Evolutionary conservation across 1,284 basidiomycete species (phyloP), one percentile per base, ranked within the genome.

Genomic region (Hymenochaete sp.): DNA sequence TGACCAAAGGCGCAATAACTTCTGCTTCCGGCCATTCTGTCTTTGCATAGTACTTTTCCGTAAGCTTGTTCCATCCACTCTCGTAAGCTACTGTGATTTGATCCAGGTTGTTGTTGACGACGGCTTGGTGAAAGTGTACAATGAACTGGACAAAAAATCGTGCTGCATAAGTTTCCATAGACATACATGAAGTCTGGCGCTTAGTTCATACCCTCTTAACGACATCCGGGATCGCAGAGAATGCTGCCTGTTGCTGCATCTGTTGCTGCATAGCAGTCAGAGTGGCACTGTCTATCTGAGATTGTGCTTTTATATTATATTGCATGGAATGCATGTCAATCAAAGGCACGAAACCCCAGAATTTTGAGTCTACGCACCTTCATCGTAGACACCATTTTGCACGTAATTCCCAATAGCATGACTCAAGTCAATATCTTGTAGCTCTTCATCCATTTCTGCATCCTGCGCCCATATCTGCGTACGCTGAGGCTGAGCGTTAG

Each of bases 11-110:
- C 6, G 92, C 86, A 57, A 98, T 92, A 50, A 91, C 71, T 68
- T 98, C 95, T 13, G 93, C 92, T 63, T 97, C 93, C 4, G 95
- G 95, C 95, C 95, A 98, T 63, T 98, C 95, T 10, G 82, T 82
- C 62, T 87, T 89, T 9, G 89, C 66, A 62, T 96, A 98, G 71
- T 87, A 93, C 67, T 95, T 93, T 68, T 96, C 88, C 1, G 93
- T 96, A 59, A 93, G 77, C 52, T 89, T 84, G 66, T 93, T 97
- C 93, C 95, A 97, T 21, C 91, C 93, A 51, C 83, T 88, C 67
- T 96, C 93, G 59, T 97, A 97, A 50, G 92, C 90, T 31, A 83
- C 76, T 13, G 84, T 90, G 56, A 96, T 95, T 57, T 93, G 87
- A 1, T 80, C 70, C 3, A 93, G 74, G 62, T 93, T 91, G 61